These are phyloP conservation scores for Pythium rishiriense DNA, from an alignment of 352 stramenopile genomes.

Conservation along the genomic window DNA sequence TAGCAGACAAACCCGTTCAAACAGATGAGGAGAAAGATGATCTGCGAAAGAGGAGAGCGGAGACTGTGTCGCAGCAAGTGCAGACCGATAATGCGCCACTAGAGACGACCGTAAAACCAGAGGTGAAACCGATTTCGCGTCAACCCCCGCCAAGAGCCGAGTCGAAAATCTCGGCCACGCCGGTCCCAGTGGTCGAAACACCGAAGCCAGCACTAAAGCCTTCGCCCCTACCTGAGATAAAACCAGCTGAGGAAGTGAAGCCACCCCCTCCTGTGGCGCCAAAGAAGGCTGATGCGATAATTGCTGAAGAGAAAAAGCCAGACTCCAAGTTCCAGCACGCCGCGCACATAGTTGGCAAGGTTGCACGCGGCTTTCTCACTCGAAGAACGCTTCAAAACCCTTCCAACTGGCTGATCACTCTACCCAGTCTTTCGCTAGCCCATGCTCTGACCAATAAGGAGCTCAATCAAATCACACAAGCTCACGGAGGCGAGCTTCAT, in stretches of 20 bases:
- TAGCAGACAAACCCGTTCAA: conserved; percentile 61
- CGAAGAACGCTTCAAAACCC: conserved; percentile 40
- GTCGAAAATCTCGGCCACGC: background rate
- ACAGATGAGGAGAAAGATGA: conserved; percentile 44
- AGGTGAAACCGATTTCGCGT: conserved; percentile 13
- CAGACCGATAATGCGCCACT: conserved; percentile 28
- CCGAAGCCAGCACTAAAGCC: background rate
- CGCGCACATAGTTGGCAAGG: conserved; percentile 48
- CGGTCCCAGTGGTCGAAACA: background rate
- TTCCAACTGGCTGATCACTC: conserved; percentile 50
- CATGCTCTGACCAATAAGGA: conserved; percentile 38
- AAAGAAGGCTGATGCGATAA: background rate
- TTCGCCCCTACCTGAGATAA: background rate
- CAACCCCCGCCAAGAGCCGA: conserved; percentile 3
- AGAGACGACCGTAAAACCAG: background rate
- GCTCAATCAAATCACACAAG: conserved; percentile 19
- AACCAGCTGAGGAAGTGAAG: conserved; percentile 4
- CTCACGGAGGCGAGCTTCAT: conserved; percentile 5
- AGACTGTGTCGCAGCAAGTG: conserved; percentile 25
- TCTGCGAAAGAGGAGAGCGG: background rate
- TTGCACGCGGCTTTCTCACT: conserved; percentile 48
- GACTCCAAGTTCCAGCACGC: conserved; percentile 37
- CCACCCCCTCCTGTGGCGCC: background rate
- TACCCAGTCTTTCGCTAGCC: conserved; percentile 35
- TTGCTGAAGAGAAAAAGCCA: conserved; percentile 1